Base-by-base conservation (phyloP, 441 rosid genomes). In the Gossypium aridum region DNA sequence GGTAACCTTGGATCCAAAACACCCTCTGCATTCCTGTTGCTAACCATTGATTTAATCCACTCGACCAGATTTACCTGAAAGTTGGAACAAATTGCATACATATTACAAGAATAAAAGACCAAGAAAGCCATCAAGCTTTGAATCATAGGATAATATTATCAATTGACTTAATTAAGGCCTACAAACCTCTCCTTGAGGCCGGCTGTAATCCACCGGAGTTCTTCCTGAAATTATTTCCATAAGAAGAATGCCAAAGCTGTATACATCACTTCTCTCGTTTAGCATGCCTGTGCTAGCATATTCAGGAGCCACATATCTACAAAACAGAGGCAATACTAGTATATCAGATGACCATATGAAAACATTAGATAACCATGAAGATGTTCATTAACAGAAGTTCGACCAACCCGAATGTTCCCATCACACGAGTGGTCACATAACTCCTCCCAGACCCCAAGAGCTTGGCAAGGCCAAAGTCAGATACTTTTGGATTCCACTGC, bases 231-330 rank as follows among this genome's bases (percentile, higher is more conserved):
- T 85, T 70, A 92, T 81, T 81, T 94, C 97, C 98, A 94, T 92
- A 4, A 94, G 78, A 64, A 94, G 92, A 79, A 94, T 88, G 53
- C 98, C 98, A 63, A 94, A 94, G 80, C 98, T 89, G 75, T 90
- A 94, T 14, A 82, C 92, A 79, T 94, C 98, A 61, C 97, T 94
- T 72, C 91, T 91, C 84, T 94, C 98, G 60, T 92, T 94, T 83
- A 94, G 76, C 98, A 92, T 94, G 57, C 97, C 98, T 0, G 98
- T 90, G 74, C 97, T 89, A 14, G 97, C 98, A 74, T 94, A 94
- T 73, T 94, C 98, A 14, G 97, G 98, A 63, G 98, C 97, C 70
- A 94, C 98, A 74, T 94, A 94, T 28, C 94, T 90, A 79, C 60
- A 64, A 76, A 80, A 81, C 28, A 59, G 53, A 73, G 43, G 31